A percentile compares a stretch with the other conserved stretches of the same genome.
Evolutionary conservation across 208 protist genomes (phyloP).

Genomic region (Leptomonas pyrrhocoris): DNA sequence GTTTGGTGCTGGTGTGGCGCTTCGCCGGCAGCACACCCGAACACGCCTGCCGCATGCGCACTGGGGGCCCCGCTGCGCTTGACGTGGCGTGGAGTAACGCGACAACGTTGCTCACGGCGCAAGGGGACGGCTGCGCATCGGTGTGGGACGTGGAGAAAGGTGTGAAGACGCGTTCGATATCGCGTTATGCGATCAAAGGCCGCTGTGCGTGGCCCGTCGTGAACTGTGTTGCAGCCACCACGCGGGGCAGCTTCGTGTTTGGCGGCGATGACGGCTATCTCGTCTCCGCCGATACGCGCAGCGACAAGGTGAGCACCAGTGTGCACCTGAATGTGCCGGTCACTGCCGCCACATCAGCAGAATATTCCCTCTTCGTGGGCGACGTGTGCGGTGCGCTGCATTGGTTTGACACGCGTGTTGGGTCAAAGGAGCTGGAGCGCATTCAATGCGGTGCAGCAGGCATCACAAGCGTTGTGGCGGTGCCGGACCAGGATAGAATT

Average conservation of each 20-base stretch:
- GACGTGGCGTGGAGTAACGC: conserved; percentile 53
- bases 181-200: conserved; percentile 38
- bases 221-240: conserved; percentile 53
- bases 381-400: conserved; percentile 70
- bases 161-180: conserved; percentile 29
- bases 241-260: conserved; percentile 34
- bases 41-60: conserved; percentile 66
- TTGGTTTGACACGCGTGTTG: conserved; percentile 64
- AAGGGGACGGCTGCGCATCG: conserved; percentile 64
- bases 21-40: conserved; percentile 22
- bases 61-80: conserved; percentile 60
- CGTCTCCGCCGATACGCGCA: conserved; percentile 40
- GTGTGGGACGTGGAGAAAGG: conserved; percentile 78
- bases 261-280: conserved; percentile 87
- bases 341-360: conserved; percentile 41
- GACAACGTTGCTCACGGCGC: conserved; percentile 53
- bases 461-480: conserved; percentile 40
- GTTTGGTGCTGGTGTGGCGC: conserved; percentile 66
- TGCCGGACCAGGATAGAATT: conserved; percentile 25
- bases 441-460: conserved; percentile 39
- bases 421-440: conserved; percentile 35
- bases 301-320: conserved; percentile 7
- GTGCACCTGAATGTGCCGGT: conserved; percentile 60
- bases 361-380: conserved; percentile 67
- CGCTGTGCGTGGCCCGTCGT: conserved; percentile 75